Percentiles rank a stretch among this genome's conserved stretches.
These are phyloP conservation scores for Datura wrightii DNA, from an alignment of 257 asterid genomes.

Conservation along the genomic window DNA sequence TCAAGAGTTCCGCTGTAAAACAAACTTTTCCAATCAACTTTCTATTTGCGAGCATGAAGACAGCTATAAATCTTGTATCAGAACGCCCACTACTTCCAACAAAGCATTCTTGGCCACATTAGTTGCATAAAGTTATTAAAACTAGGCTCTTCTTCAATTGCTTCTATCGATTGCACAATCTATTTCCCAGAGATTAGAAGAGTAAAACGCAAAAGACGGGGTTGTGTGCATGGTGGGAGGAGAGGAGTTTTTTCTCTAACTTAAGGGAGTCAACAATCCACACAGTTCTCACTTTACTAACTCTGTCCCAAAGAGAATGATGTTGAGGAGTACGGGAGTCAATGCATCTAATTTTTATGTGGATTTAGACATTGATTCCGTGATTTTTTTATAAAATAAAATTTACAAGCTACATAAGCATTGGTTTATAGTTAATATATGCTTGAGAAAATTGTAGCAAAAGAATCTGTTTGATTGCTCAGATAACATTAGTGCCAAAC, in stretches of 20 bases:
- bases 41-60: conserved; percentile 28
- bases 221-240: neutral
- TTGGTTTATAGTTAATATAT: neutral
- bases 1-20: conserved; percentile 90
- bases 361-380: neutral
- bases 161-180: neutral
- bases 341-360: neutral
- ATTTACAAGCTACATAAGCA: neutral
- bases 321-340: neutral
- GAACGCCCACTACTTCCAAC: neutral
- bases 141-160: neutral
- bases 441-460: neutral
- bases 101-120: neutral
- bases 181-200: neutral
- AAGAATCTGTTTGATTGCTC: too few relatives aligned
- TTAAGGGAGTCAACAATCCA: neutral
- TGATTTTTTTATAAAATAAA: neutral
- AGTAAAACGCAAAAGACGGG: neutral
- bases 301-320: neutral
- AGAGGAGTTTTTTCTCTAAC: neutral
- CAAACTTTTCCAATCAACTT: conserved; percentile 18
- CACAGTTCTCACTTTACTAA: neutral
- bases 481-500: neutral
- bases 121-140: neutral
- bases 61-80: conserved; percentile 14